Conservation (phyloP, 2,329 filamentous ascomycete genomes). For the Ascochyta fabae region DNA sequence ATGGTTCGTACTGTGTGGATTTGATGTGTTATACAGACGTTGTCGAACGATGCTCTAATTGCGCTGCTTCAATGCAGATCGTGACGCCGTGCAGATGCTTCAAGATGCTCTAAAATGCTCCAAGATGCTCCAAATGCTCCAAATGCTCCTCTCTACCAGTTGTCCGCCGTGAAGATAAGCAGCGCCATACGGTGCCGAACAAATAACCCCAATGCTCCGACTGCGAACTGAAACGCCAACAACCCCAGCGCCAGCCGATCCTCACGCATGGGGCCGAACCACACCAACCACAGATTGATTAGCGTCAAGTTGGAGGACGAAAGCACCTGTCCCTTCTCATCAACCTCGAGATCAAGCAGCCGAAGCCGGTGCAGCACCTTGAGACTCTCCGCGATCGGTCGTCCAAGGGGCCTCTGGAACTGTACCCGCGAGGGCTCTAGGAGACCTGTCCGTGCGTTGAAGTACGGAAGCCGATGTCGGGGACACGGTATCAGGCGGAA, state of each 20-base stretch:
- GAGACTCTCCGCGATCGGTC: conserved; percentile 67
- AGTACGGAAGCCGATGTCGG: conserved; percentile 86
- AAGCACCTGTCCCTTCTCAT: conserved; percentile 72
- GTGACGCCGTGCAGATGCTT: conserved; percentile 7
- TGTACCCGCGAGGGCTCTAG: conserved; percentile 85
- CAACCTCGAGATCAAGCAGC: conserved; percentile 71
- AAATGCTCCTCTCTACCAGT: conserved; percentile 51
- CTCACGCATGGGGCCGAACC: conserved; percentile 90
- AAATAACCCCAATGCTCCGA: conserved; percentile 84
- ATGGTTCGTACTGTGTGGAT: conserved; percentile 1
- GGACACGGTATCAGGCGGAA: conserved; percentile 91
- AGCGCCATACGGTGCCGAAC: conserved; percentile 85
- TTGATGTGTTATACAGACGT: conserved; percentile 1
- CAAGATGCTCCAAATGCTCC: background rate
- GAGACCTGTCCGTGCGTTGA: conserved; percentile 83
- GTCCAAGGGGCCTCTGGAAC: conserved; percentile 73
- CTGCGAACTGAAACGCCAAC: conserved; percentile 74
- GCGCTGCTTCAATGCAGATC: background rate
- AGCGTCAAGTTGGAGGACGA: conserved; percentile 92
- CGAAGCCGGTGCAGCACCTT: conserved; percentile 71
- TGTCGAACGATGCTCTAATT: background rate
- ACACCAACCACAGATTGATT: conserved; percentile 94
- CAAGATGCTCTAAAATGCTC: background rate
- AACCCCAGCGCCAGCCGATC: conserved; percentile 82
- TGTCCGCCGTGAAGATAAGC: conserved; percentile 90